These are phyloP conservation scores for Colletotrichum sp. DNA, from an alignment of 2,329 filamentous ascomycete genomes.

Conservation along the genomic window DNA sequence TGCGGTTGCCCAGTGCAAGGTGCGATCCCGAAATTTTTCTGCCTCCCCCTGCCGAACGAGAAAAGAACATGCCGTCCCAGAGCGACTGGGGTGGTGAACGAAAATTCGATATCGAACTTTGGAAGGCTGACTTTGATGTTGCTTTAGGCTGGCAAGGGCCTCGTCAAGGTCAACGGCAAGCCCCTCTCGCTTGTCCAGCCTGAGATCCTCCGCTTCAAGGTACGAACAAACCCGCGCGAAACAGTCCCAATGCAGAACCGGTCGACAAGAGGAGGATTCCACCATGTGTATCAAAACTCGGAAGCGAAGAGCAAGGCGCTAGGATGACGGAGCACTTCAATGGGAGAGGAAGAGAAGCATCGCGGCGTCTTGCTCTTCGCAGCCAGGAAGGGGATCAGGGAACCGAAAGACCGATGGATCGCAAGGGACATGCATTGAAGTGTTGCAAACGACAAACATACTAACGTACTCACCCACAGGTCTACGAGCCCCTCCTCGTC, in stretches of 20 bases:
- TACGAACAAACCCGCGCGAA: constrained; percentile 45
- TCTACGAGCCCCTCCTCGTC: constrained; percentile 98
- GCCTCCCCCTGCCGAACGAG: not conserved
- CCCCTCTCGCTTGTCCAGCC: constrained; percentile 94
- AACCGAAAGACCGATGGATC: not conserved
- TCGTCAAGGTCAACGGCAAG: constrained; percentile 99
- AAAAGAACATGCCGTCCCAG: not conserved
- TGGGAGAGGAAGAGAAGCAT: not conserved
- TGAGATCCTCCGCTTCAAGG: constrained; percentile 97
- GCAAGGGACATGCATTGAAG: not conserved
- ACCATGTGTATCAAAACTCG: not conserved
- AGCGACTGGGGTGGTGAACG: not conserved
- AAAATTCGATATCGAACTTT: not conserved
- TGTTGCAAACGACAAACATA: not conserved
- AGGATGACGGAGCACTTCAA: not conserved
- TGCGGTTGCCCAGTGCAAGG: constrained; percentile 80
- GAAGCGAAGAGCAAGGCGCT: not conserved
- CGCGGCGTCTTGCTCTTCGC: not conserved
- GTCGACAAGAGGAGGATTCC: constrained; percentile 7
- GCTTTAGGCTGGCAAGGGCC: constrained; percentile 61
- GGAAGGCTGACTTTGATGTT: constrained; percentile 33
- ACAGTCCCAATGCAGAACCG: not conserved
- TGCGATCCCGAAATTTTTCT: not conserved
- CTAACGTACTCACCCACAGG: constrained; percentile 51
- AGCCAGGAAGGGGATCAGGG: not conserved